Conservation (phyloP, 192 early-diverging fungal genomes). For the Backusella westeae region DNA sequence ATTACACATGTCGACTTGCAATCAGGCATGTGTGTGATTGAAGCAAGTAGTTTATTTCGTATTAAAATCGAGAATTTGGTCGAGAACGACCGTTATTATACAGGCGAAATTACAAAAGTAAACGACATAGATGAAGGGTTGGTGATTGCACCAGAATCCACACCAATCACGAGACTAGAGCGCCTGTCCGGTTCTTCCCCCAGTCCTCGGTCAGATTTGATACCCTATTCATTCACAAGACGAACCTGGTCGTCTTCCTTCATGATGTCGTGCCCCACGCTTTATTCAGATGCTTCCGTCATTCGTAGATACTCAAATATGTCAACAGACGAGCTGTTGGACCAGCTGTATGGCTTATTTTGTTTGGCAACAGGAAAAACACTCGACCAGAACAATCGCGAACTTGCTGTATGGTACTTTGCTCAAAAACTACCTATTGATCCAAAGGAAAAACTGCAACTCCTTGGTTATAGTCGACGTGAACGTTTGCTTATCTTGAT, state of each 20-base stretch:
- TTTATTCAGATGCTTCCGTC: not conserved
- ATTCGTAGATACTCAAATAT: not conserved
- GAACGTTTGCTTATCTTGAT: not conserved
- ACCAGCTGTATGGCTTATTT: not conserved
- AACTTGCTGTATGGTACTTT: not conserved
- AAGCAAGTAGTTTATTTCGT: slow-evolving; percentile 44
- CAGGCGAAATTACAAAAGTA: slow-evolving; percentile 41
- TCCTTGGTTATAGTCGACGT: not conserved
- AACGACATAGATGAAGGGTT: slow-evolving; percentile 29
- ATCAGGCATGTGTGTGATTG: slow-evolving; percentile 47
- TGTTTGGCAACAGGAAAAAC: not conserved
- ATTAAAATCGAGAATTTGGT: slow-evolving; percentile 36
- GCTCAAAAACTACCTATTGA: not conserved
- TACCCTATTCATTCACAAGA: not conserved
- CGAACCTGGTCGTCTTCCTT: not conserved
- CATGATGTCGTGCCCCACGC: not conserved
- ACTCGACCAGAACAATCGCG: not conserved
- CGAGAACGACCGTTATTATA: slow-evolving; percentile 40
- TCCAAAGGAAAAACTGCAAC: not conserved
- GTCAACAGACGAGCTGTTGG: not conserved
- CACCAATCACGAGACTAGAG: not conserved
- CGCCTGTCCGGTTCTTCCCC: not conserved
- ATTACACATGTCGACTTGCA: slow-evolving; percentile 39
- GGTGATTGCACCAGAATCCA: not conserved
- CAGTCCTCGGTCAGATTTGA: not conserved